Evolutionary conservation across 108 stramenopile species (phyloP), one percentile per base, ranked within the genome.

Genomic region (Conticribra guillardii): DNA sequence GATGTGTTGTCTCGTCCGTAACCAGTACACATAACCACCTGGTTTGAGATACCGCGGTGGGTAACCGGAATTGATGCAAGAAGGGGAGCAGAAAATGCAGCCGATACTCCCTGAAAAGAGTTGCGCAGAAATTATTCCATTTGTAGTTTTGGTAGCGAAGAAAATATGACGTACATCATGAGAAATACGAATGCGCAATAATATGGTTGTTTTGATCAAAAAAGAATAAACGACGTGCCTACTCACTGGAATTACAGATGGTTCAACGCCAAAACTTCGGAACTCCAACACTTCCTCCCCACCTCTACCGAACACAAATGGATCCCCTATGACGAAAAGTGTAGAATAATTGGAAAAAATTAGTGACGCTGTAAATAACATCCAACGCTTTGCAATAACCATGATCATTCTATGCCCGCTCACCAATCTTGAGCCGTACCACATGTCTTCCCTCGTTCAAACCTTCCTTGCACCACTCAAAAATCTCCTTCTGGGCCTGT

Each of bases 271-370:
- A 57, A 81, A 88, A 4, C 79, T 41, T 53, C 98, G 89, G 73
- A 97, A 98, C 52, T 84, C 85, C 8, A 97, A 54, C 0, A 99
- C 88, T 82, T 99, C 98, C 76, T 99, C 98, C 29, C 96, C 98
- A 0, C 97, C 98, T 47, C 98, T 59, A 18, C 97, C 98, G 77
- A 98, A 99, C 2, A 99, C 90, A 72, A 98, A 98, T 22, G 98
- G 98, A 76, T 99, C 98, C 2, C 98, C 98, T 67, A 54, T 17
- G n/a, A 56, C 3, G 1, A 18, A 37, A 27, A 22, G 44, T 51
- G 32, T 0, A 29, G 4, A 4, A 26, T 23, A 30, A 15, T 45
- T 34, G 15, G 59, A 21, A 26, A 18, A 8, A 16, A 23, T 44
- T 21, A 41, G 9, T 3, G 2, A 16, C 8, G 4, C 9, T 1